Evolutionary conservation across 352 stramenopile species (phyloP).

Genomic region (Globisporangium rhizosaccharum): DNA sequence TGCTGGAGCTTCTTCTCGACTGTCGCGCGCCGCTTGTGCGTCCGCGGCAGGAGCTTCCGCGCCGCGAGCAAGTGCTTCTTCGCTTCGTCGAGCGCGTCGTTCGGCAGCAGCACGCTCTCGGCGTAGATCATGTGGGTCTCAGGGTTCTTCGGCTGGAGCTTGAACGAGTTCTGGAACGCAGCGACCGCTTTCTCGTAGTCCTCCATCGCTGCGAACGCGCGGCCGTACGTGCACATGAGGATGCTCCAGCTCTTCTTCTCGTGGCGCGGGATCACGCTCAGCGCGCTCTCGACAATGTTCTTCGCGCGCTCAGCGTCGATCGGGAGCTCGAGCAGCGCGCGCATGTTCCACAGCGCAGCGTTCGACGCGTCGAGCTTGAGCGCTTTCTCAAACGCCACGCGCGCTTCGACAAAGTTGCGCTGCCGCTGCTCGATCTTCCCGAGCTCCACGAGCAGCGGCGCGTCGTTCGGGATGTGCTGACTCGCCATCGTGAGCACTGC

Average conservation of each 20-base stretch:
- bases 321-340: conserved; percentile 65
- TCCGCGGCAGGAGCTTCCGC: conserved; percentile 48
- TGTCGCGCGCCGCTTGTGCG: conserved; percentile 37
- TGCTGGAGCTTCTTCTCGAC: conserved; percentile 59
- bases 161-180: conserved; percentile 80
- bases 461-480: conserved; percentile 65
- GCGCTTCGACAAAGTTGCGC: conserved; percentile 50
- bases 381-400: conserved; percentile 63
- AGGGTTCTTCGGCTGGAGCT: conserved; percentile 70
- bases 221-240: conserved; percentile 81
- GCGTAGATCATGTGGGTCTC: conserved; percentile 85
- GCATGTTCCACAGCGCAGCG: conserved; percentile 78
- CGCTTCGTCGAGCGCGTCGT: conserved; percentile 69
- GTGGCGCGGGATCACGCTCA: conserved; percentile 58
- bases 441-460: conserved; percentile 63
- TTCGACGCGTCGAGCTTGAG: conserved; percentile 62
- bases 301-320: conserved; percentile 57
- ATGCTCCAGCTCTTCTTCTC: conserved; percentile 85
- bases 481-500: conserved; percentile 58
- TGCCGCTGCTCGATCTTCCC: conserved; percentile 80
- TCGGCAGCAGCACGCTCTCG: conserved; percentile 65
- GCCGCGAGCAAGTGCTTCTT: conserved; percentile 65
- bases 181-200: conserved; percentile 73
- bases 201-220: conserved; percentile 55
- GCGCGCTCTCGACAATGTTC: conserved; percentile 70